These are phyloP conservation scores for Straminergon stramineum DNA, from an alignment of 225 moss, liverwort and hornwort species.

Conservation along the genomic window DNA sequence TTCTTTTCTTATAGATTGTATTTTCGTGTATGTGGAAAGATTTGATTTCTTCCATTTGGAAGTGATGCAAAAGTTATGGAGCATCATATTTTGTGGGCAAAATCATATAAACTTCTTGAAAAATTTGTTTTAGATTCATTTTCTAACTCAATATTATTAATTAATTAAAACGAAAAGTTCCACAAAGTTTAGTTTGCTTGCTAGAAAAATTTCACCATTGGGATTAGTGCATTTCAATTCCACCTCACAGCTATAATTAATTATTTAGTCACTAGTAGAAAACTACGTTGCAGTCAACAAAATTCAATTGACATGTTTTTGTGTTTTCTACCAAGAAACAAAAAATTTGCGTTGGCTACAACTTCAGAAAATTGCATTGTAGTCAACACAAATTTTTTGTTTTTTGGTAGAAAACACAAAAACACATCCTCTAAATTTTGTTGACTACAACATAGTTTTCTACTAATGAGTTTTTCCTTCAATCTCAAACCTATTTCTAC, in stretches of 20 bases:
- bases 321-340: no score
- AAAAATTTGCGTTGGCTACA: no score
- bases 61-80: neutral
- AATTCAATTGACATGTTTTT: no score
- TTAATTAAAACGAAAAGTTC: neutral
- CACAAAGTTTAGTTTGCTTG: fast-evolving
- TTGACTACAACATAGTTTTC: no score
- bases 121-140: fast-evolving
- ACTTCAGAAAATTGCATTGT: no score
- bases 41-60: neutral
- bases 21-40: neutral
- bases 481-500: neutral
- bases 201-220: neutral
- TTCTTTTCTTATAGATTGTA: neutral
- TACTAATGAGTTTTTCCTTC: neutral
- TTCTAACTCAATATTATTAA: neutral
- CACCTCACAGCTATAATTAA: neutral
- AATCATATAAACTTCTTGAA: neutral
- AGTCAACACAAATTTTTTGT: no score
- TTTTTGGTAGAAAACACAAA: no score
- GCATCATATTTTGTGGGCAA: neutral
- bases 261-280: no score
- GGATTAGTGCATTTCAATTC: neutral
- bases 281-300: no score
- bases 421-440: no score